These are phyloP conservation scores for Lentinula raphanica DNA, from an alignment of 768 basidiomycete species.

Conservation along the genomic window DNA sequence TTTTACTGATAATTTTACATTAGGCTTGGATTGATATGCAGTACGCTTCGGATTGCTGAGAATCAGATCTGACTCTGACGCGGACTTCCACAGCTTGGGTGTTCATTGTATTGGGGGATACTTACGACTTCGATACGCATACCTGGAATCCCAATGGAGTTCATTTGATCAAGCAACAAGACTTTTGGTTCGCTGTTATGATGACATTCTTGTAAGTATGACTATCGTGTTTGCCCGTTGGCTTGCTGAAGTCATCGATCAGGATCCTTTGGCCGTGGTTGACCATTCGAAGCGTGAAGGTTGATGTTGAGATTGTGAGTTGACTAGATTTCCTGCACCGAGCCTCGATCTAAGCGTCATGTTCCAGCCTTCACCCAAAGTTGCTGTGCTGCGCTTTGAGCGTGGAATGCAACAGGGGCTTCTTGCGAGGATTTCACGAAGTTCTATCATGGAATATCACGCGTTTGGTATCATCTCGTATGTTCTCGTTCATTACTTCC, in stretches of 20 bases:
- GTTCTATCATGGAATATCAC: slow-evolving; percentile 75
- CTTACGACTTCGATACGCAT: slow-evolving; percentile 50
- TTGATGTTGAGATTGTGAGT: slow-evolving; percentile 72
- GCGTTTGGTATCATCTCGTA: slow-evolving; percentile 83
- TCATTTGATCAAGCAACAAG: slow-evolving; percentile 61
- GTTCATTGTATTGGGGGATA: slow-evolving; percentile 66
- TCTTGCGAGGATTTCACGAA: slow-evolving; percentile 72
- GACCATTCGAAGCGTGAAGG: slow-evolving; percentile 68
- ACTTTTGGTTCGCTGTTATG: slow-evolving; percentile 73
- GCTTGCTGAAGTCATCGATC: not conserved
- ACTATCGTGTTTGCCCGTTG: not conserved
- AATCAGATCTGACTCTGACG: no score
- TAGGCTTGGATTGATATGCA: slow-evolving; percentile 46
- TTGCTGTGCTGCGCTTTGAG: slow-evolving; percentile 72
- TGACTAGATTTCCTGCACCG: not conserved
- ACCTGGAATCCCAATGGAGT: slow-evolving; percentile 57
- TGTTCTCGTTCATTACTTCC: slow-evolving; percentile 16
- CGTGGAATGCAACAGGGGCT: slow-evolving; percentile 86
- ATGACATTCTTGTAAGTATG: slow-evolving; percentile 69
- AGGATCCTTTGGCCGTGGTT: slow-evolving; percentile 75
- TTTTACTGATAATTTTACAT: slow-evolving; percentile 6
- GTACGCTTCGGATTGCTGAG: slow-evolving; percentile 28
- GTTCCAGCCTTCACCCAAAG: slow-evolving; percentile 71
- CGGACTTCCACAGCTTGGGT: slow-evolving; percentile 43
- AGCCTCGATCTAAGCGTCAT: not conserved